Conservation (phyloP, 345 rosid species). For the Ricinus communis region DNA sequence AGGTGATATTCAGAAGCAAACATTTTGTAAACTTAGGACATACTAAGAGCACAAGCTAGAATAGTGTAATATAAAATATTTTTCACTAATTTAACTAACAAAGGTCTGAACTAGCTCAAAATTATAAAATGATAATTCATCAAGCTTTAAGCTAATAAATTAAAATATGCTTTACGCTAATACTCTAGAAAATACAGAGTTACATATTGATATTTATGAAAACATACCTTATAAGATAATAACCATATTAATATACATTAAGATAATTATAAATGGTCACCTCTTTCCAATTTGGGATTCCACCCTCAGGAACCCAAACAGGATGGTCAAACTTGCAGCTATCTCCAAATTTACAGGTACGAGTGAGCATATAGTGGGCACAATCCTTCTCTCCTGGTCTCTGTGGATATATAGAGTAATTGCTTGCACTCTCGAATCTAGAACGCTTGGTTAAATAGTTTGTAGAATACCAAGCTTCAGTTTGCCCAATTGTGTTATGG, state of each 20-base stretch:
- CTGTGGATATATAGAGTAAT: conserved; percentile 88
- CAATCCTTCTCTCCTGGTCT: conserved; percentile 98
- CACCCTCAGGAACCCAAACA: conserved; percentile 99
- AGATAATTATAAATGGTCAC: conserved; percentile 72
- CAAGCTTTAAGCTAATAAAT: conserved; percentile 2
- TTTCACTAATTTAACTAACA: not conserved
- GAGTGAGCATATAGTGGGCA: conserved; percentile 97
- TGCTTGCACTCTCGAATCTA: conserved; percentile 83
- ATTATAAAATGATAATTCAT: not conserved
- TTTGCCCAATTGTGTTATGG: conserved; percentile 84
- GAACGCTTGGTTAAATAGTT: conserved; percentile 78
- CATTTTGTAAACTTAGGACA: not conserved
- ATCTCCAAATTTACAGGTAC: conserved; percentile 98
- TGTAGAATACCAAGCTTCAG: conserved; percentile 90
- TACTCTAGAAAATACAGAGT: conserved; percentile 11
- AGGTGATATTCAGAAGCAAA: not conserved
- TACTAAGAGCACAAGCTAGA: conserved; percentile 3
- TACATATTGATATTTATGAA: conserved; percentile 13
- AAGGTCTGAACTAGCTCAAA: not conserved
- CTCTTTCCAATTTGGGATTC: conserved; percentile 99
- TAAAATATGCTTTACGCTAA: not conserved
- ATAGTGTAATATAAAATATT: not conserved
- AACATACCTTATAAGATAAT: conserved; percentile 16
- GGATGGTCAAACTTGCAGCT: conserved; percentile 99
- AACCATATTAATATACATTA: conserved; percentile 39